These are phyloP conservation scores for Pyrenochaeta sp. DNA, from an alignment of 2,329 filamentous ascomycete genomes.

Conservation along the genomic window DNA sequence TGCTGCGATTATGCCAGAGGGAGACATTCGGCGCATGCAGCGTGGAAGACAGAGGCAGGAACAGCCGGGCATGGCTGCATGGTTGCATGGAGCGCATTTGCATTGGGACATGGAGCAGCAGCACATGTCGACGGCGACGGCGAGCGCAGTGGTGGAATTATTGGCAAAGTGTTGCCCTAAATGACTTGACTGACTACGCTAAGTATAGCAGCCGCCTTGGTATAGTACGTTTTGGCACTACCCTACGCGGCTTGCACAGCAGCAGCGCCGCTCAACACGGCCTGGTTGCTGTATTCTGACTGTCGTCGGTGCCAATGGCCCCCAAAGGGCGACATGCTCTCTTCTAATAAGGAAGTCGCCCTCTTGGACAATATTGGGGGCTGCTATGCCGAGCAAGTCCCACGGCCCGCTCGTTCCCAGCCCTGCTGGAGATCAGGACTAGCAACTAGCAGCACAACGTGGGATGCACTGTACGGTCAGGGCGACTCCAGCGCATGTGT, in stretches of 20 bases:
- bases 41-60: background rate
- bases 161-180: background rate
- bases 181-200: background rate
- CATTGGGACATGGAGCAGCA: background rate
- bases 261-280: too few species aligned
- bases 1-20: background rate
- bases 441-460: constrained; percentile 3
- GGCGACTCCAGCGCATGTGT: constrained; percentile 8
- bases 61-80: background rate
- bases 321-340: background rate
- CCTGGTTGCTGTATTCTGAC: background rate
- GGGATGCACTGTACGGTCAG: constrained; percentile 10
- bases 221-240: too few species aligned
- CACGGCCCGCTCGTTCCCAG: constrained; percentile 13
- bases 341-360: background rate
- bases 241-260: too few species aligned
- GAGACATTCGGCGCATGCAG: background rate
- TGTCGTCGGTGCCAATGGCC: background rate
- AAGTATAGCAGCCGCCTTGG: too few species aligned
- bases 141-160: background rate
- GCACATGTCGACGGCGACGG: too few species aligned
- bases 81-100: too few species aligned
- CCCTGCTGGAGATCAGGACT: background rate
- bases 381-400: constrained; percentile 9
- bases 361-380: constrained; percentile 5